A percentile compares a stretch with the other conserved stretches of the same genome.
These are phyloP conservation scores for Saccharomycopsis javanensis DNA, from an alignment of 805 yeast species.

Conservation along the genomic window DNA sequence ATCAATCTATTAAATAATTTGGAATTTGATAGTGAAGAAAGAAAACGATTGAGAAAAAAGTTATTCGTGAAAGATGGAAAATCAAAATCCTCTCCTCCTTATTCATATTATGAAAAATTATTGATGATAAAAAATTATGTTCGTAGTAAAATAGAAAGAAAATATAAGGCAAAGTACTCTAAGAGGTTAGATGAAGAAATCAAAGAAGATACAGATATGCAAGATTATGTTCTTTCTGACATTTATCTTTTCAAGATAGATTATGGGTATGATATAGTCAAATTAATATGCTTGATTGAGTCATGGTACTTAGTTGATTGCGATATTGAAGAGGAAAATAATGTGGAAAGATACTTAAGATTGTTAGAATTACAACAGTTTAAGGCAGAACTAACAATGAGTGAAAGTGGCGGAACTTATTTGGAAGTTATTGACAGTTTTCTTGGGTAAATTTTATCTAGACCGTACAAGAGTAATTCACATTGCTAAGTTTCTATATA, in stretches of 20 bases:
- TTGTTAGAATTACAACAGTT: background rate
- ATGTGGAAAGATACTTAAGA: background rate
- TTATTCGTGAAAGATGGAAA: background rate
- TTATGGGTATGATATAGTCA: background rate
- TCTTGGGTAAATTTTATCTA: too few relatives aligned
- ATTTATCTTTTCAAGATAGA: background rate
- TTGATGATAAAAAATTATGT: background rate
- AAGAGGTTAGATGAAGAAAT: background rate
- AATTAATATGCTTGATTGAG: background rate
- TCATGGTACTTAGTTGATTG: constrained; percentile 1
- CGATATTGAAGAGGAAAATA: background rate
- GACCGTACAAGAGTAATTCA: too few relatives aligned
- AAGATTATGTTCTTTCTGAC: background rate
- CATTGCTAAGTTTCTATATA: too few relatives aligned
- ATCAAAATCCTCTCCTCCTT: background rate
- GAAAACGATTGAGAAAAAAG: background rate
- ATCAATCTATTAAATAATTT: background rate
- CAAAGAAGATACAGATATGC: background rate
- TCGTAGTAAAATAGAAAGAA: background rate
- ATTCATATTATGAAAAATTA: background rate
- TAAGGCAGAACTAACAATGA: background rate
- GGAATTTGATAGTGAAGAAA: constrained; percentile 2
- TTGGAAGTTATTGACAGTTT: background rate
- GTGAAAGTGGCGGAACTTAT: background rate
- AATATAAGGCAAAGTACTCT: background rate